phyloP scores from a whole-genome alignment of 352 stramenopile genomes.

The Hyaloperonospora brassicae region DNA sequence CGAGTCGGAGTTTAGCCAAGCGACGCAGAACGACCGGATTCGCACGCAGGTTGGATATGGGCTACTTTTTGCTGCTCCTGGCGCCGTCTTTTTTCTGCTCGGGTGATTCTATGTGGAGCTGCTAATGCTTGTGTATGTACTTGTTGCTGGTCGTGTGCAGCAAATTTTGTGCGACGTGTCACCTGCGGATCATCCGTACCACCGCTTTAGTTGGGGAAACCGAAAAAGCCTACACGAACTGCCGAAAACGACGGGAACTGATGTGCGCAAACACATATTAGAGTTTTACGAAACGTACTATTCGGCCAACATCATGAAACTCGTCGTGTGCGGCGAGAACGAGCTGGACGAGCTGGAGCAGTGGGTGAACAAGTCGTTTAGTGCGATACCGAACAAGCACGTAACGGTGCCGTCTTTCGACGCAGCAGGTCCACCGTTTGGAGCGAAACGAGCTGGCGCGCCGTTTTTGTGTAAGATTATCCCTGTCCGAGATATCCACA shows the following conservation, averaged over 20 bases:
- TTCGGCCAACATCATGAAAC: constrained; percentile 79
- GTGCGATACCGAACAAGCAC: constrained; percentile 49
- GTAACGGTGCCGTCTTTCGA: constrained; percentile 38
- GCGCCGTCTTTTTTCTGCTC: constrained; percentile 2
- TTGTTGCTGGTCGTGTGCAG: constrained; percentile 26
- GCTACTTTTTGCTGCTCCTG: background rate
- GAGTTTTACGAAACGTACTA: constrained; percentile 68
- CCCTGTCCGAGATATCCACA: constrained; percentile 72
- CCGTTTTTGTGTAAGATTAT: constrained; percentile 60
- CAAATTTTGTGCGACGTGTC: constrained; percentile 72
- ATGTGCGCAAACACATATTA: constrained; percentile 54
- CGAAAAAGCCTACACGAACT: constrained; percentile 52
- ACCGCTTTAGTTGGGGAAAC: constrained; percentile 84
- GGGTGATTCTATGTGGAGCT: background rate
- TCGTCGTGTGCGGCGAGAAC: constrained; percentile 74
- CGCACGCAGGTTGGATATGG: constrained; percentile 25
- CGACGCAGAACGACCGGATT: constrained; percentile 62
- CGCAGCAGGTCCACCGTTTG: constrained; percentile 42
- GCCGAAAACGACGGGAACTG: constrained; percentile 31
- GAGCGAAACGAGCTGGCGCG: constrained; percentile 25
- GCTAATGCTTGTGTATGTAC: background rate
- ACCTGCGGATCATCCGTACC: constrained; percentile 54
- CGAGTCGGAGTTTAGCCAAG: constrained; percentile 84
- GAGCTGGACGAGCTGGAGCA: constrained; percentile 57
- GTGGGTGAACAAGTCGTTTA: constrained; percentile 58